A percentile compares a stretch with the other conserved stretches of the same genome.
phyloP scores from a whole-genome alignment of 192 early-diverging fungal genomes.

The Coemansia interrupta region DNA sequence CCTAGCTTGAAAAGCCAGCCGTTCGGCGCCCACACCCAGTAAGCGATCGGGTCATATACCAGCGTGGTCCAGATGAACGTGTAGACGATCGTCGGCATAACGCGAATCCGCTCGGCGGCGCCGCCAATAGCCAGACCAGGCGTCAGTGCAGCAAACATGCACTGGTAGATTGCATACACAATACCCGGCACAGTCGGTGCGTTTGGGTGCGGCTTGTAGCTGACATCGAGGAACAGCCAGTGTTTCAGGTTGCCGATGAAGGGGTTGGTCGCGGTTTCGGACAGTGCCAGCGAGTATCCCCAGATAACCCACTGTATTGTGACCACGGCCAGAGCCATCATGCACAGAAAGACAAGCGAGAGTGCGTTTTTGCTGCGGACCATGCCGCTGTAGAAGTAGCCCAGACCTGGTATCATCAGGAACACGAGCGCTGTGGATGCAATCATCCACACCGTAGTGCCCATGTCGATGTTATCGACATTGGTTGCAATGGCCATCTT shows the following conservation, averaged over 20 bases:
- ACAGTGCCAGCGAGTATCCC: conserved; percentile 70
- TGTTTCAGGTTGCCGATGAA: conserved; percentile 71
- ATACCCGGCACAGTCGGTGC: conserved; percentile 61
- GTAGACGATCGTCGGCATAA: conserved; percentile 63
- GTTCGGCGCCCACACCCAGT: conserved; percentile 77
- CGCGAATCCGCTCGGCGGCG: conserved; percentile 70
- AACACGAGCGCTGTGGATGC: conserved; percentile 66
- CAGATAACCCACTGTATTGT: conserved; percentile 72
- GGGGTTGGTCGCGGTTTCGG: conserved; percentile 58
- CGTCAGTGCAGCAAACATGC: conserved; percentile 77
- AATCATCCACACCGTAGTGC: conserved; percentile 75
- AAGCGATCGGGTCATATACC: conserved; percentile 72
- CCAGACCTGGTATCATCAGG: conserved; percentile 71
- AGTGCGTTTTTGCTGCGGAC: conserved; percentile 74
- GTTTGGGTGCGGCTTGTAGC: conserved; percentile 54
- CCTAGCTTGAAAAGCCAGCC: conserved; percentile 77
- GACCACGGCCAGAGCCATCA: conserved; percentile 69
- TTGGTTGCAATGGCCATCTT: conserved; percentile 4
- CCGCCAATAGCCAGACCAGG: conserved; percentile 69
- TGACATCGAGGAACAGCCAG: conserved; percentile 60
- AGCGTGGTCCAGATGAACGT: conserved; percentile 67
- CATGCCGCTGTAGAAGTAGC: conserved; percentile 77
- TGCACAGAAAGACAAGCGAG: conserved; percentile 70
- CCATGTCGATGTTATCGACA: conserved; percentile 52
- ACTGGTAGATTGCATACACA: conserved; percentile 69